Evolutionary conservation across 1,284 basidiomycete genomes (phyloP), one percentile per base, ranked within the genome.

Genomic region (Fistulinella cinereoalba): DNA sequence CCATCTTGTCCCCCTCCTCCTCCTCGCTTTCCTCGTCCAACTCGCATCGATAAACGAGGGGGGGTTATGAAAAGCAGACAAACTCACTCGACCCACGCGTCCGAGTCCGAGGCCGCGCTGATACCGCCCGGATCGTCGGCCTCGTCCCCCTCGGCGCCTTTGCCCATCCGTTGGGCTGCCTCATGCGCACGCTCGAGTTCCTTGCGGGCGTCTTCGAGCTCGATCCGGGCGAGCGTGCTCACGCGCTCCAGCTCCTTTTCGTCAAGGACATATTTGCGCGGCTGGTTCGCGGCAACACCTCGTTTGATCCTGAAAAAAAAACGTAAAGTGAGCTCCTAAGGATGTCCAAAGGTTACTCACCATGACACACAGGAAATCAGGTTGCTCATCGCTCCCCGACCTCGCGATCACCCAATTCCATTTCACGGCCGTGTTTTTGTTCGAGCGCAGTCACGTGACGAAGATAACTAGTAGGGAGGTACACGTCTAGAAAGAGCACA

Each of bases 191-290:
- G 77, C 69, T 92, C 87, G 11, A 98, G 75, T 62, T 95, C 93
- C 45, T 81, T 76, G 49, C 86, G 80, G 13, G 92, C 92, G 75
- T 93, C 91, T 55, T 93, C 88, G 39, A 96, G 80, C 62, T 94
- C 87, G 45, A 92, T 88, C 41, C 88, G 79, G 21, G 94, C 92
- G 38, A 99, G 79, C 41, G 85, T 79, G 57, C 91, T 92, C 40
- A 99, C 92, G 33, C 97, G 84, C 61, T 89, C 84, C 28, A 99
- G 76, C 70, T 99, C 96, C 38, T 80, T 74, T 59, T 97, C 92
- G 65, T 98, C 92, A 34, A 99, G 81, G 46, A 90, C 79, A 68
- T 98, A 98, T 72, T 90, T 93, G 61, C 75, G 71, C 4, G 97
- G 96, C 59, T 94, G 80, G 52, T 78, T 78, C 2, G 77, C 74